A percentile compares a stretch with the other conserved stretches of the same genome.
Conservation (phyloP, 202 grass and related monocot species). For the Saccharum hybrid region DNA sequence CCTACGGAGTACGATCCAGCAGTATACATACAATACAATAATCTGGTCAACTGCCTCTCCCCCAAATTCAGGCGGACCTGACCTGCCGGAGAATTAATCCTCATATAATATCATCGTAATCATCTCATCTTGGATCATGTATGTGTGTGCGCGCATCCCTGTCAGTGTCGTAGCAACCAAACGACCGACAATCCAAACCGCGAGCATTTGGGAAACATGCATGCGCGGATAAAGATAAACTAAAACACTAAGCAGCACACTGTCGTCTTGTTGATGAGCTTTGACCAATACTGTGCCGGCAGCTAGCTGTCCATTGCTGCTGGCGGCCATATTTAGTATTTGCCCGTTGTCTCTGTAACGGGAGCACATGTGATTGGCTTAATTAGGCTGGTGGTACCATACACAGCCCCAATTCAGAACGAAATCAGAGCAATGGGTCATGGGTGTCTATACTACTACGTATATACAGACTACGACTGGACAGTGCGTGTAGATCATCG, state of each 20-base stretch:
- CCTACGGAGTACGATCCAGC: background rate
- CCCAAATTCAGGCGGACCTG: slow-evolving; percentile 16
- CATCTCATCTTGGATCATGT: background rate
- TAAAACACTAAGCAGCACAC: background rate
- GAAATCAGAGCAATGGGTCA: too few species aligned
- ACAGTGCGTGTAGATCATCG: too few species aligned
- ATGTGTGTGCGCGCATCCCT: background rate
- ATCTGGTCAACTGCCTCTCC: slow-evolving; percentile 34
- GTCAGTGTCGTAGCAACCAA: slow-evolving; percentile 3
- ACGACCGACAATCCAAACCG: background rate
- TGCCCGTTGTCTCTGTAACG: background rate
- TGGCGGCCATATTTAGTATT: background rate
- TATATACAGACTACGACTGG: too few species aligned
- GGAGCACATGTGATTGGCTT: background rate
- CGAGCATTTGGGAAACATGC: background rate
- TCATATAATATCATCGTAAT: background rate
- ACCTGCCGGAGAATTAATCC: background rate
- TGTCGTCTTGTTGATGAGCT: background rate
- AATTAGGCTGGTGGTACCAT: too few species aligned
- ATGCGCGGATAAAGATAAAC: too few species aligned
- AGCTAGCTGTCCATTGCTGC: too few species aligned
- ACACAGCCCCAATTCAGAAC: too few species aligned
- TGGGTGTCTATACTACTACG: too few species aligned
- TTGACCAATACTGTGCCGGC: slow-evolving; percentile 8
- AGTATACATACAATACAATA: background rate